These are phyloP conservation scores for Lithospermum erythrorhizon DNA, from an alignment of 257 asterid species.

Conservation along the genomic window DNA sequence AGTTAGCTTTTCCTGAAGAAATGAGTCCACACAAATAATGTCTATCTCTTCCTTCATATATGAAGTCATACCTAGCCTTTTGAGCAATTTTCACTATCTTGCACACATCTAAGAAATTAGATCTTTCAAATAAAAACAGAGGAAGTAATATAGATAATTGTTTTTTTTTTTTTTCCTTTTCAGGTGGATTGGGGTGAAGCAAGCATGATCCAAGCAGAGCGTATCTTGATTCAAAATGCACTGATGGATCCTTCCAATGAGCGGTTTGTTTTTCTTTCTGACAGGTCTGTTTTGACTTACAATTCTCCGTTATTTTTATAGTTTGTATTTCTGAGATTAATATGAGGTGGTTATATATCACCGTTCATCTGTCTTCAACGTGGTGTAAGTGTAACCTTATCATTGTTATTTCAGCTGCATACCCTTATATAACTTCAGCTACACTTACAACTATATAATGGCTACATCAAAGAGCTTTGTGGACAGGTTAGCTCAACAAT, in stretches of 20 bases:
- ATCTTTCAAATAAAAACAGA: no score
- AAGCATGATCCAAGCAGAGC: conserved; percentile 98
- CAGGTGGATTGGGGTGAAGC: conserved; percentile 99
- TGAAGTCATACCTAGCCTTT: background rate
- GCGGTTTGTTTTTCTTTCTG: conserved; percentile 86
- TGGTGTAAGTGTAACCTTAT: background rate
- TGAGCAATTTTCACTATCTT: background rate
- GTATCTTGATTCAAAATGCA: conserved; percentile 70
- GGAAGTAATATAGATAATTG: no score
- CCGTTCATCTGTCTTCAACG: background rate
- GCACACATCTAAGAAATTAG: no score
- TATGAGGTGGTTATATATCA: background rate
- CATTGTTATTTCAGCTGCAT: conserved; percentile 62
- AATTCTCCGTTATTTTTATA: background rate
- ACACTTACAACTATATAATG: conserved; percentile 80
- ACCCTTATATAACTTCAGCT: conserved; percentile 94
- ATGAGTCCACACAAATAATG: background rate
- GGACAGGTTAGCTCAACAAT: conserved; percentile 55
- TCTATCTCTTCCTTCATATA: background rate
- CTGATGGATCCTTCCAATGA: conserved; percentile 62
- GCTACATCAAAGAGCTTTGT: conserved; percentile 82
- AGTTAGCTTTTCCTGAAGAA: background rate
- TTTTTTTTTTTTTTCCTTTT: conserved; percentile 25
- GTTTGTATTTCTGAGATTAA: background rate
- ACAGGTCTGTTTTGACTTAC: conserved; percentile 39